Conservation (phyloP, 2,329 filamentous ascomycete genomes). For the Xylaria sp. region DNA sequence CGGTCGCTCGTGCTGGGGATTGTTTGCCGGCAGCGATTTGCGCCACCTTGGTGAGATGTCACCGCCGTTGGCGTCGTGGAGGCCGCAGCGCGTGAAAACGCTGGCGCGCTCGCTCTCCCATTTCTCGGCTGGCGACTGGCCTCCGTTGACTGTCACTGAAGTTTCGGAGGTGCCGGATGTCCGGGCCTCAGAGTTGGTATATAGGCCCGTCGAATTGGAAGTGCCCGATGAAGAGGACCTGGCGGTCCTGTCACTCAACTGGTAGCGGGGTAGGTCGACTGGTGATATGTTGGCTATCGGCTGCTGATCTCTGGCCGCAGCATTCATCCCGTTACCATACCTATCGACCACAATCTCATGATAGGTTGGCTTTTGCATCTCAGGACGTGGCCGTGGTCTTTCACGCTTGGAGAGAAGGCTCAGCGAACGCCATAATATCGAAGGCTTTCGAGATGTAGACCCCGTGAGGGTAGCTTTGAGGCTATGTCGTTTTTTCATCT, state of each 20-base stretch:
- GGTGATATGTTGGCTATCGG: background rate
- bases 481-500: conserved; percentile 9
- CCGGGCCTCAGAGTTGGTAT: conserved; percentile 29
- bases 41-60: background rate
- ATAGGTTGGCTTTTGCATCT: conserved; percentile 40
- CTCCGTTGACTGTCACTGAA: conserved; percentile 14
- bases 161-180: conserved; percentile 30
- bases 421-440: conserved; percentile 44
- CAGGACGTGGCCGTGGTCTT: background rate
- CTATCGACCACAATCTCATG: conserved; percentile 60
- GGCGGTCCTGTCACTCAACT: conserved; percentile 11
- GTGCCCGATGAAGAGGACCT: conserved; percentile 11
- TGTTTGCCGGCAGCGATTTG: background rate
- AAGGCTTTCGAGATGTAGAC: conserved; percentile 39
- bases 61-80: background rate
- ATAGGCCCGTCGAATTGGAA: conserved; percentile 22
- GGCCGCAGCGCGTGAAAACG: conserved; percentile 10
- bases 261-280: background rate
- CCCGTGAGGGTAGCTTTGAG: conserved; percentile 39
- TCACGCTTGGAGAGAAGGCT: conserved; percentile 37
- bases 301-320: conserved; percentile 31
- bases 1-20: conserved; percentile 3
- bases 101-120: conserved; percentile 3
- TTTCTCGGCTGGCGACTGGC: background rate
- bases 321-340: conserved; percentile 60